phyloP scores from a whole-genome alignment of 2,329 filamentous ascomycete species.

The Curvularia spicifera region DNA sequence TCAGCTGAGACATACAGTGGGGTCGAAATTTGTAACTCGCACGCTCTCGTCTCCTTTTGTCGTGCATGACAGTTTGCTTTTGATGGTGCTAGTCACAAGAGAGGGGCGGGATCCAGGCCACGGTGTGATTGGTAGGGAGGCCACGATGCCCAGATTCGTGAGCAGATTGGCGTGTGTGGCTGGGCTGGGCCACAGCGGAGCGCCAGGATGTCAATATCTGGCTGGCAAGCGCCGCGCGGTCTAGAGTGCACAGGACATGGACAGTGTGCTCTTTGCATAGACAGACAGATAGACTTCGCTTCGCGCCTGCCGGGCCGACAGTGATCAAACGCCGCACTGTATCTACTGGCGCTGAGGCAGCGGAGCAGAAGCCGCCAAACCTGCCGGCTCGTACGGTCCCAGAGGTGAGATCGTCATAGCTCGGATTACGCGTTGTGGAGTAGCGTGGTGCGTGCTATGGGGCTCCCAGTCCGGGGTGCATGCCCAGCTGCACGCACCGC shows the following conservation, averaged over 20 bases:
- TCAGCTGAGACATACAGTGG: conserved; percentile 23
- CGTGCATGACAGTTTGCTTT: conserved; percentile 23
- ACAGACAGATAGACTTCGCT: not conserved
- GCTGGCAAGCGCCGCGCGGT: conserved; percentile 9
- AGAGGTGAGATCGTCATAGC: conserved; percentile 23
- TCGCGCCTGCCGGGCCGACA: conserved; percentile 16
- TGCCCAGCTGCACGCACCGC: conserved; percentile 14
- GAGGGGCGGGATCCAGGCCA: conserved; percentile 16
- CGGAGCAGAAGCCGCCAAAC: conserved; percentile 18
- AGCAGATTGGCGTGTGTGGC: conserved; percentile 28
- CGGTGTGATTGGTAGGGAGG: conserved; percentile 11
- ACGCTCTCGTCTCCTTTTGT: conserved; percentile 2
- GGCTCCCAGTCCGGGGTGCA: conserved; percentile 38
- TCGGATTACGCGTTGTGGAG: conserved; percentile 27
- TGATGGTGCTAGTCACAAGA: conserved; percentile 16
- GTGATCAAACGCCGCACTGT: conserved; percentile 16
- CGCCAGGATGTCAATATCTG: not conserved
- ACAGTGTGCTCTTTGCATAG: too few species aligned
- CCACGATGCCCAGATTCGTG: conserved; percentile 22
- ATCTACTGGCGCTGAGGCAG: conserved; percentile 3
- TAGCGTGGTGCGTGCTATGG: conserved; percentile 20
- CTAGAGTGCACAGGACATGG: not conserved
- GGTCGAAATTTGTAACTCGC: not conserved
- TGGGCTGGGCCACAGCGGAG: conserved; percentile 14
- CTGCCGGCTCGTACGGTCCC: conserved; percentile 26